A percentile compares a stretch with the other conserved stretches of the same genome.
These are phyloP conservation scores for Fusarium camptoceras DNA, from an alignment of 2,329 filamentous ascomycete species.

Conservation along the genomic window DNA sequence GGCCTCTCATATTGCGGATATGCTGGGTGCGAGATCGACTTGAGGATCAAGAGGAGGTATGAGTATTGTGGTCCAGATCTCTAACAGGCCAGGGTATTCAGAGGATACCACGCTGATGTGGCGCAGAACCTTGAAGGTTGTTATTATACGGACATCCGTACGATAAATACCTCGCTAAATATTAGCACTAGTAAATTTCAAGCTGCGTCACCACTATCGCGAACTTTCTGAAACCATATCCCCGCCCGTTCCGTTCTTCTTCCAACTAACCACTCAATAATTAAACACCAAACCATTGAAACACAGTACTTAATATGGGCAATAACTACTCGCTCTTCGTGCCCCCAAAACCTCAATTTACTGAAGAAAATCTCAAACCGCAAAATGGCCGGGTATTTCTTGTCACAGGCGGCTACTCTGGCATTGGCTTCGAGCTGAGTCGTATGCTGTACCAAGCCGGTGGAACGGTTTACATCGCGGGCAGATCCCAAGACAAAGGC, in stretches of 20 bases:
- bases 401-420: constrained; percentile 35
- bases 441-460: constrained; percentile 23
- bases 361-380: neutral
- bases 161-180: neutral
- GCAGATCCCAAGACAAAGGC: constrained; percentile 22
- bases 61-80: no score
- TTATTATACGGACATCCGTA: neutral
- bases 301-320: neutral
- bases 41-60: neutral
- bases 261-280: no score
- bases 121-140: neutral
- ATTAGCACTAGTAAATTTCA: neutral
- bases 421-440: constrained; percentile 31
- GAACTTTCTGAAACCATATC: neutral
- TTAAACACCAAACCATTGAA: neutral
- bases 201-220: neutral
- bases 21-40: constrained; percentile 4
- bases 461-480: constrained; percentile 32
- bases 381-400: constrained; percentile 23
- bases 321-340: constrained; percentile 23
- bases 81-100: neutral
- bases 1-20: constrained; percentile 6
- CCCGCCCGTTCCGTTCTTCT: neutral
- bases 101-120: neutral
- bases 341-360: constrained; percentile 7